phyloP scores from a whole-genome alignment of 176 grass and related monocot species.

The Poa annua region DNA sequence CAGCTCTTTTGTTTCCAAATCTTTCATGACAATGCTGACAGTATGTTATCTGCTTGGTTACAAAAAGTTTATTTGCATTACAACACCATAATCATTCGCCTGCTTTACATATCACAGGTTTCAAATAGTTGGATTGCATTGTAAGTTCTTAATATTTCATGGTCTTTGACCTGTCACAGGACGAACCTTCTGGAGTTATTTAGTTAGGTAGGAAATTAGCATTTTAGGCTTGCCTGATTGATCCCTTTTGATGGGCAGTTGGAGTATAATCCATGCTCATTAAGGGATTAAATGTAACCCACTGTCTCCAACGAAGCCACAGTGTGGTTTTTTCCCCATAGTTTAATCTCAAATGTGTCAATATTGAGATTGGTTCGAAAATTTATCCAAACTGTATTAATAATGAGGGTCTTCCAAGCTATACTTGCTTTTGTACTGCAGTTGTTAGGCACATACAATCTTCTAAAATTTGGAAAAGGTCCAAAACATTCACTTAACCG shows the following conservation, averaged over 20 bases:
- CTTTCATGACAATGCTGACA: not conserved
- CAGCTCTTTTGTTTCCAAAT: slow-evolving; percentile 11
- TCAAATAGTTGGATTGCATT: slow-evolving; percentile 7
- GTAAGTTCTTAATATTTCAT: slow-evolving; percentile 11
- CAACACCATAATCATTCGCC: slow-evolving; percentile 13
- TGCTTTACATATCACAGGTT: slow-evolving; percentile 1
- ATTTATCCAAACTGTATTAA: not conserved
- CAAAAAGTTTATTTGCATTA: slow-evolving; percentile 8
- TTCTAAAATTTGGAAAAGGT: not conserved
- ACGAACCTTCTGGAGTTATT: not conserved
- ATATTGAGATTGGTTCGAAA: slow-evolving; percentile 2
- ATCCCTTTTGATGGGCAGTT: slow-evolving; percentile 13
- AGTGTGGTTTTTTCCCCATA: not conserved
- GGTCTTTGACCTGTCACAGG: not conserved
- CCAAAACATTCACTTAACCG: not conserved
- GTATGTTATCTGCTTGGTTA: not conserved
- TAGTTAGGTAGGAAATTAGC: slow-evolving; percentile 12
- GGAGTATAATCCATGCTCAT: slow-evolving; percentile 2
- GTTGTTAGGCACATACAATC: slow-evolving; percentile 6
- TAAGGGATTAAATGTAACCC: slow-evolving; percentile 18
- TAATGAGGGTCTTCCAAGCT: not conserved
- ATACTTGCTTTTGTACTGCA: slow-evolving; percentile 5
- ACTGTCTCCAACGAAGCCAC: not conserved
- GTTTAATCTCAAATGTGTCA: slow-evolving; percentile 3
- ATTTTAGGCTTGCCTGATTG: slow-evolving; percentile 6